Evolutionary conservation across 352 stramenopile species (phyloP).

Genomic region (Sclerospora graminicola): DNA sequence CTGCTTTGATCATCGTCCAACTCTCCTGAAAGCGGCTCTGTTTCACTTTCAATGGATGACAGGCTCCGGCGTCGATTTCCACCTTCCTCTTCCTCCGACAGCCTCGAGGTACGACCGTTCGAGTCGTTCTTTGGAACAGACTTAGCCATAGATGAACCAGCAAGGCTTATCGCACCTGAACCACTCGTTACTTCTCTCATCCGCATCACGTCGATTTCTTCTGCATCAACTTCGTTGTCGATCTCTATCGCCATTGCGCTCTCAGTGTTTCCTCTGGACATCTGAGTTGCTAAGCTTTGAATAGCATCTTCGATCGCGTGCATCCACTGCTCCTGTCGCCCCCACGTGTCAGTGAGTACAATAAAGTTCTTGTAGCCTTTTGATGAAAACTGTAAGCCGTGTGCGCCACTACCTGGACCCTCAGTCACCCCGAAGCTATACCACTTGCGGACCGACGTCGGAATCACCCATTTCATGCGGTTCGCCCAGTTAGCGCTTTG

Average conservation of each 20-base stretch:
- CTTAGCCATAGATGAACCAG: conserved; percentile 5
- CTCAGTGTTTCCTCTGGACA: conserved; percentile 48
- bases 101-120: conserved; percentile 8
- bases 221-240: conserved; percentile 79
- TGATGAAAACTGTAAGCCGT: conserved; percentile 78
- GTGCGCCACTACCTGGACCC: conserved; percentile 69
- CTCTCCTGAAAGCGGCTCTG: conserved; percentile 4
- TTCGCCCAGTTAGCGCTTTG: conserved; percentile 75
- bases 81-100: conserved; percentile 17
- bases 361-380: conserved; percentile 88
- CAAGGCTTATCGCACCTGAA: conserved; percentile 2
- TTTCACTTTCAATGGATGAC: conserved; percentile 24
- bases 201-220: conserved; percentile 58
- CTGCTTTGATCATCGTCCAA: conserved; percentile 10
- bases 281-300: conserved; percentile 43
- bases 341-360: conserved; percentile 78
- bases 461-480: conserved; percentile 87
- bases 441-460: conserved; percentile 78
- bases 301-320: conserved; percentile 77
- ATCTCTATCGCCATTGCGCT: conserved; percentile 80
- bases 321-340: conserved; percentile 81
- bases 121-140: conserved; percentile 20
- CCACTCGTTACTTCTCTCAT: conserved; percentile 21
- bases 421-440: conserved; percentile 79
- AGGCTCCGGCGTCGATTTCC: conserved; percentile 17